Conservation (phyloP, 2,329 filamentous ascomycete genomes). For the Nothomitra cinnamomea region DNA sequence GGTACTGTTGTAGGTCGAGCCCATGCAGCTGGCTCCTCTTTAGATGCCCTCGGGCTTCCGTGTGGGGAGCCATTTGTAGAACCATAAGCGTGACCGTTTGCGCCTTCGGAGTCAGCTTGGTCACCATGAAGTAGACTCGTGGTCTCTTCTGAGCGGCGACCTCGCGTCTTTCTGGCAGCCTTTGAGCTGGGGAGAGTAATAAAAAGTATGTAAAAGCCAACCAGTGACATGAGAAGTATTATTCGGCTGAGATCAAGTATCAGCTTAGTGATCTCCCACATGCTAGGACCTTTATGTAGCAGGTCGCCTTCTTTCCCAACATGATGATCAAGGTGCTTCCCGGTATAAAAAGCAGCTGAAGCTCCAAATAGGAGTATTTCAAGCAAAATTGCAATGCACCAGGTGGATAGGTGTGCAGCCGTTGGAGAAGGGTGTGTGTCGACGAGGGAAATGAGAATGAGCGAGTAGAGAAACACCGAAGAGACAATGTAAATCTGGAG, state of each 20-base stretch:
- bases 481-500: constrained; percentile 67
- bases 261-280: constrained; percentile 50
- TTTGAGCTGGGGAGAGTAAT: constrained; percentile 31
- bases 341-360: constrained; percentile 51
- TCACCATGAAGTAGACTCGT: constrained; percentile 43
- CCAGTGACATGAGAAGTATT: constrained; percentile 42
- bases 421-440: constrained; percentile 72
- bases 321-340: constrained; percentile 45
- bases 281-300: constrained; percentile 24
- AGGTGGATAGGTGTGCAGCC: constrained; percentile 61
- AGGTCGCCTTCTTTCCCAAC: constrained; percentile 30
- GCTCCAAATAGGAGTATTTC: constrained; percentile 57
- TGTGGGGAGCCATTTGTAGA: constrained; percentile 21
- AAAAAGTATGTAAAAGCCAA: constrained; percentile 38
- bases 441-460: constrained; percentile 72
- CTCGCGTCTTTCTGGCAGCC: constrained; percentile 23
- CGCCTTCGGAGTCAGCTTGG: constrained; percentile 21
- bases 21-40: constrained; percentile 58
- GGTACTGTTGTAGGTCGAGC: constrained; percentile 77
- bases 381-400: constrained; percentile 53
- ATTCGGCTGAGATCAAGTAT: constrained; percentile 51
- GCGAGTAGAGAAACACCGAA: constrained; percentile 71
- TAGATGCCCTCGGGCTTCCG: constrained; percentile 22
- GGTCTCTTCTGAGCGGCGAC: constrained; percentile 35
- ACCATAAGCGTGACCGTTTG: constrained; percentile 27